A percentile compares a stretch with the other conserved stretches of the same genome.
These are phyloP conservation scores for Hansenula sp. DNA, from an alignment of 1,139 yeast genomes.

Conservation along the genomic window DNA sequence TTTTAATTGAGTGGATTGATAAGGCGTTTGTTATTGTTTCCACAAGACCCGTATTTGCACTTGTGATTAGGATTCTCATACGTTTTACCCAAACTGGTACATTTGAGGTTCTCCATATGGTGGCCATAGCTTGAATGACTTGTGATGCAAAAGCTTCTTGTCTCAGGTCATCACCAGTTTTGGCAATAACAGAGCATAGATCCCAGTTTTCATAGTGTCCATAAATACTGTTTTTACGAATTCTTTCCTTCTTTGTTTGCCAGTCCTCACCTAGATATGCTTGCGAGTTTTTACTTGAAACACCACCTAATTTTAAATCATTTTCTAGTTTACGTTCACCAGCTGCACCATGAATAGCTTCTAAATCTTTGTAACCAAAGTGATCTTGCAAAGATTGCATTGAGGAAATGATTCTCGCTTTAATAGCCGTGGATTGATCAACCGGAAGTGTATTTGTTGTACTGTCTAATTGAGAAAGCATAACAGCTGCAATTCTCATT, in stretches of 20 bases:
- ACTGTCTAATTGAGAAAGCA: conserved; percentile 84
- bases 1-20: conserved; percentile 90
- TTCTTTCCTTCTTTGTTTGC: conserved; percentile 75
- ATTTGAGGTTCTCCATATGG: conserved; percentile 68
- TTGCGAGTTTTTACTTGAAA: conserved; percentile 34
- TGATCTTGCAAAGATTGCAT: conserved; percentile 87
- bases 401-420: conserved; percentile 73
- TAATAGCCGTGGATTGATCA: conserved; percentile 71
- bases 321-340: conserved; percentile 91
- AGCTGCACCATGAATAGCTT: conserved; percentile 65
- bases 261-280: conserved; percentile 88
- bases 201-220: conserved; percentile 95
- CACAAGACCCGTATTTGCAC: conserved; percentile 86
- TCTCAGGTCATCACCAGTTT: conserved; percentile 91
- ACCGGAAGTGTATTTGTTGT: conserved; percentile 61
- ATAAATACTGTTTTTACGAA: conserved; percentile 67
- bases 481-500: conserved; percentile 93
- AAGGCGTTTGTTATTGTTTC: conserved; percentile 94
- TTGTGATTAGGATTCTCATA: conserved; percentile 88
- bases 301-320: conserved; percentile 78
- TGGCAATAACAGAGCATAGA: conserved; percentile 88
- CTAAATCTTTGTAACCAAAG: conserved; percentile 48
- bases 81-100: conserved; percentile 85
- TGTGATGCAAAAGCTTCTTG: conserved; percentile 99
- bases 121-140: conserved; percentile 78